Conservation (phyloP, 306 rosid genomes). For the Cicer arietinum region DNA sequence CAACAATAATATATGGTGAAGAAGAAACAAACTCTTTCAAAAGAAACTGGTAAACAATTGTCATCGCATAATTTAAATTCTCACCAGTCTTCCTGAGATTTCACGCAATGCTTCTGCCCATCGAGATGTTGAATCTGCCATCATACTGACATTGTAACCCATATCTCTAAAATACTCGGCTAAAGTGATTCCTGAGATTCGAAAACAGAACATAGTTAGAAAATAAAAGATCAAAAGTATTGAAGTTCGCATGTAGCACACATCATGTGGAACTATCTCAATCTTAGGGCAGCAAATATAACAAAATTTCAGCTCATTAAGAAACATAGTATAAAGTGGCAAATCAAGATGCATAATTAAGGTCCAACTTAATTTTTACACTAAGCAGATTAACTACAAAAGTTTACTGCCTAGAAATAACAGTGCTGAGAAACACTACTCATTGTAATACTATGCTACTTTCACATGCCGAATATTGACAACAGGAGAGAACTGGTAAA, state of each 20-base stretch:
- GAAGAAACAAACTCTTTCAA: neutral
- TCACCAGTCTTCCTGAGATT: constrained; percentile 98
- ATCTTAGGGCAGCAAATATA: constrained; percentile 24
- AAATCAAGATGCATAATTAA: neutral
- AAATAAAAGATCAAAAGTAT: neutral
- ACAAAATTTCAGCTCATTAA: constrained; percentile 20
- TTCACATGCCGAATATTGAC: constrained; percentile 28
- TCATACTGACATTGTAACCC: constrained; percentile 99
- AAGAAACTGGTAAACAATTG: constrained; percentile 15
- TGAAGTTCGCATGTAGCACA: constrained; percentile 18
- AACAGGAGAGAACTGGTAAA: constrained; percentile 21
- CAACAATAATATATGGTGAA: constrained; percentile 27
- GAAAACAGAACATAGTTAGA: constrained; percentile 31
- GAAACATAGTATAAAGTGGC: constrained; percentile 29
- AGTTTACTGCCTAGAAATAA: constrained; percentile 16
- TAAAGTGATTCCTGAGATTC: constrained; percentile 85
- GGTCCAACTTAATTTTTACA: constrained; percentile 17
- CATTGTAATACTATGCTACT: constrained; percentile 31
- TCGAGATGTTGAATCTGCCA: constrained; percentile 99
- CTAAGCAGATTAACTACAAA: constrained; percentile 21
- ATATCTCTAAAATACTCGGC: constrained; percentile 99
- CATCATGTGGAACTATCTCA: constrained; percentile 7
- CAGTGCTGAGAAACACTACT: constrained; percentile 25
- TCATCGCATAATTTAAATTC: constrained; percentile 37
- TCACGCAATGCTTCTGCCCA: constrained; percentile 99